A percentile compares a stretch with the other conserved stretches of the same genome.
Evolutionary conservation across 305 asterid species (phyloP).

Genomic region (Fraxinus latifolia): DNA sequence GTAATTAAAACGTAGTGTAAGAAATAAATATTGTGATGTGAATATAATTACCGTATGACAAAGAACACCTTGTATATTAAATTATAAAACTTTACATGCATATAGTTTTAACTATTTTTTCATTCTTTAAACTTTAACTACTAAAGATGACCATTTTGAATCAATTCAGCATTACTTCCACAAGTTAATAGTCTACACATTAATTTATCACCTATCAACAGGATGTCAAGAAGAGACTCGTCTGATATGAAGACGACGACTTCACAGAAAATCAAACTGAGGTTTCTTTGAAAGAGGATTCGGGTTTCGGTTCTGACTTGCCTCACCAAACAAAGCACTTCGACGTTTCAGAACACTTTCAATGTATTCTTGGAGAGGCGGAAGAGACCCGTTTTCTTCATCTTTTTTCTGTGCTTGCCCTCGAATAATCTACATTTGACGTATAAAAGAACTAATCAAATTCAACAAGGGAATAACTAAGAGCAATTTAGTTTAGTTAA

Average conservation of each 20-base stretch:
- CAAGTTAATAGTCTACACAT: not conserved
- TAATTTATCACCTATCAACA: not conserved
- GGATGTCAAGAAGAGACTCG: not conserved
- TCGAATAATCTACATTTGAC: conserved; percentile 57
- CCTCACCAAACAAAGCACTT: conserved; percentile 38
- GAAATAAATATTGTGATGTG: not conserved
- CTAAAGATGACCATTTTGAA: not conserved
- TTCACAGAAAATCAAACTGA: conserved; percentile 64
- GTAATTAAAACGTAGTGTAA: too few species aligned
- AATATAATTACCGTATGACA: too few species aligned
- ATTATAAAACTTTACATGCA: not conserved
- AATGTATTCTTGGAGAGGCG: conserved; percentile 68
- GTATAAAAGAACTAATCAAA: conserved; percentile 16
- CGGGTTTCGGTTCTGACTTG: conserved; percentile 34
- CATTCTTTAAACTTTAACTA: not conserved
- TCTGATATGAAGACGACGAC: not conserved
- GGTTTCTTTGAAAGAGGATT: conserved; percentile 49
- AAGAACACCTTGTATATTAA: not conserved
- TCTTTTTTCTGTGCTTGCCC: conserved; percentile 50
- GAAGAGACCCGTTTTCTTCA: conserved; percentile 49
- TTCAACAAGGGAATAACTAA: not conserved
- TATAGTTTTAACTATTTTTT: not conserved
- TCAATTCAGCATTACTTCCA: not conserved
- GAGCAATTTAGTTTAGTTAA: not conserved
- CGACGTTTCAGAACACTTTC: conserved; percentile 54